Conservation (phyloP, 192 early-diverging fungal genomes). For the Spinellus fusiger region DNA sequence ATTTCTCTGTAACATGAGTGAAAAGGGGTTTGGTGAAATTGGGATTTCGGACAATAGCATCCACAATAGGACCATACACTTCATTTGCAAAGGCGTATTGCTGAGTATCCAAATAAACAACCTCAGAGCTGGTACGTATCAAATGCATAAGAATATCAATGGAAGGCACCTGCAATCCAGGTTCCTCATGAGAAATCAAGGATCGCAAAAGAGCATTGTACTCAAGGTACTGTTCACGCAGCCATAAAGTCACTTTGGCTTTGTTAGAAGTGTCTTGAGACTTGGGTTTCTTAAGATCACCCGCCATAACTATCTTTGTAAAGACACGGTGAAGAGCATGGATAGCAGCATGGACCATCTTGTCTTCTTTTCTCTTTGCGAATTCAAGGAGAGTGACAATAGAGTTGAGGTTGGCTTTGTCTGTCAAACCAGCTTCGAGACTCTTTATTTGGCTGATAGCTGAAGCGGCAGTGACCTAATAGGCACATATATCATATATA, state of each 20-base stretch:
- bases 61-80: conserved; percentile 50
- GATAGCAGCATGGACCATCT: conserved; percentile 49
- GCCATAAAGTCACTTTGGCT: conserved; percentile 64
- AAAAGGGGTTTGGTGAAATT: conserved; percentile 58
- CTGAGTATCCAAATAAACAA: conserved; percentile 26
- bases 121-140: conserved; percentile 57
- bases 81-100: conserved; percentile 65
- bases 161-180: conserved; percentile 69
- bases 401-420: conserved; percentile 71
- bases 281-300: conserved; percentile 41
- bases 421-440: conserved; percentile 59
- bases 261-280: conserved; percentile 28
- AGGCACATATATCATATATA: not conserved
- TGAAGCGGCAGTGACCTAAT: not conserved
- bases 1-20: conserved; percentile 58
- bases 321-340: conserved; percentile 72
- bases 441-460: conserved; percentile 2
- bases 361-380: conserved; percentile 34
- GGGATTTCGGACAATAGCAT: conserved; percentile 47
- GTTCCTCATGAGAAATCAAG: conserved; percentile 53
- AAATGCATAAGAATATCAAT: conserved; percentile 68
- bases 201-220: conserved; percentile 52
- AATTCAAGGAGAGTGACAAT: conserved; percentile 58
- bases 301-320: conserved; percentile 37
- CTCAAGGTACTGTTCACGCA: conserved; percentile 69